Evolutionary conservation across 768 basidiomycete species (phyloP), one percentile per base, ranked within the genome.

Genomic region (Suillus hirtellus): DNA sequence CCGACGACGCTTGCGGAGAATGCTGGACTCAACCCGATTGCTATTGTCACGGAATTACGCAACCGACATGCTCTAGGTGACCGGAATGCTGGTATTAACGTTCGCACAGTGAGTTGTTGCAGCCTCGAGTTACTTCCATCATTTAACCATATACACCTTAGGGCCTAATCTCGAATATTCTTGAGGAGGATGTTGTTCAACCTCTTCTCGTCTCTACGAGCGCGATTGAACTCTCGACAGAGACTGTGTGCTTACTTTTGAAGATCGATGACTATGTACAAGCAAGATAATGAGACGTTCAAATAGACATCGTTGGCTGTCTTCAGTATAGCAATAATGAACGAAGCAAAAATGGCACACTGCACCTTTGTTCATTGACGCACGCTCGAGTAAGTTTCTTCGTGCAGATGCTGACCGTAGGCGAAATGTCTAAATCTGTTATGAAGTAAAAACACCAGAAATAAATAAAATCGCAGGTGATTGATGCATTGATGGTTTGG

Each of bases 1-100:
- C 97, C 97, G 4, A 96, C 90, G 2, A 99, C 97, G 0, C 82
- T 99, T 24, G 97, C 97, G 31, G 97, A 99, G 79, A 99, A 99
- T 73, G 97, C 97, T 27, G 97, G 97, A 49, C 82, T 99, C 63
- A 97, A 99, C 77, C 95, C 97, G 7, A 98, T 99, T 67, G 89
- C 94, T 8, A 99, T 99, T 73, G 96, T 99, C 61, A 99, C 97
- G 34, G 97, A 99, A 73, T 82, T 99, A 61, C 87, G 97, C 66
- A 99, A 99, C 79, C 86, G 95, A 66, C 97, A 99, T 76, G 96
- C 97, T 2, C 81, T 95, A 10, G 97, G 97, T 40, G 97, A 99
- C 69, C 84, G 86, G 66, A 95, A 90, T 68, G 96, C 97, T 34
- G 97, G 97, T 38, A 99, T 99, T 77, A 99, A 99, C 75, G 95